phyloP scores from a whole-genome alignment of 2,329 filamentous ascomycete species.

The Juglanconis oblonga region DNA sequence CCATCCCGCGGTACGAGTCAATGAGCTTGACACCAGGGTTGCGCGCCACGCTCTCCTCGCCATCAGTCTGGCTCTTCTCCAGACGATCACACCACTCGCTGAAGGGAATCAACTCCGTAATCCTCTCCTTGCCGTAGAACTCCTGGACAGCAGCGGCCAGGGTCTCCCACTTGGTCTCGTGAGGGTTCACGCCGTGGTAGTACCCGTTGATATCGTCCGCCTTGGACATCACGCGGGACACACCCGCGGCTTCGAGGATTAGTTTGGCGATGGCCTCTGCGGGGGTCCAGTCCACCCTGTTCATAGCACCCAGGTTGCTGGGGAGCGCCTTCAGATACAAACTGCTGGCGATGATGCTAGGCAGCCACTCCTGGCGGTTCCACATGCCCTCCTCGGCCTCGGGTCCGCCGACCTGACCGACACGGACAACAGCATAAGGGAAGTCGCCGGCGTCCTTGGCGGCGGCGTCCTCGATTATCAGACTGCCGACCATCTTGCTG shows the following conservation, averaged over 20 bases:
- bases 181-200: constrained; percentile 47
- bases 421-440: constrained; percentile 35
- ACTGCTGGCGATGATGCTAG: constrained; percentile 44
- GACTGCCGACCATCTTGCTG: constrained; percentile 35
- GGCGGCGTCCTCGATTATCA: constrained; percentile 37
- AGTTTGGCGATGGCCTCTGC: constrained; percentile 41
- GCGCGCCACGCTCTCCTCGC: constrained; percentile 29
- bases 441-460: constrained; percentile 28
- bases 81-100: constrained; percentile 41
- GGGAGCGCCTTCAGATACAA: constrained; percentile 44
- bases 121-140: constrained; percentile 32
- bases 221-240: constrained; percentile 7
- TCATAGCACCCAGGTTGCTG: constrained; percentile 35
- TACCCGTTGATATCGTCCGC: constrained; percentile 31
- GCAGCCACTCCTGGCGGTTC: constrained; percentile 55
- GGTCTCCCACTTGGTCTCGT: constrained; percentile 33
- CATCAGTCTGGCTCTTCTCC: constrained; percentile 34
- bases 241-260: constrained; percentile 39
- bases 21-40: constrained; percentile 50
- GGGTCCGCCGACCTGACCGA: constrained; percentile 43
- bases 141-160: constrained; percentile 36
- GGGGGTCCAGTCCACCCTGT: constrained; percentile 50
- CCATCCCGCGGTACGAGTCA: constrained; percentile 40
- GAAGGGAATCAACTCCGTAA: constrained; percentile 35
- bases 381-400: constrained; percentile 39